Conservation (phyloP, 2,329 filamentous ascomycete genomes). For the Apiospora arundinis region DNA sequence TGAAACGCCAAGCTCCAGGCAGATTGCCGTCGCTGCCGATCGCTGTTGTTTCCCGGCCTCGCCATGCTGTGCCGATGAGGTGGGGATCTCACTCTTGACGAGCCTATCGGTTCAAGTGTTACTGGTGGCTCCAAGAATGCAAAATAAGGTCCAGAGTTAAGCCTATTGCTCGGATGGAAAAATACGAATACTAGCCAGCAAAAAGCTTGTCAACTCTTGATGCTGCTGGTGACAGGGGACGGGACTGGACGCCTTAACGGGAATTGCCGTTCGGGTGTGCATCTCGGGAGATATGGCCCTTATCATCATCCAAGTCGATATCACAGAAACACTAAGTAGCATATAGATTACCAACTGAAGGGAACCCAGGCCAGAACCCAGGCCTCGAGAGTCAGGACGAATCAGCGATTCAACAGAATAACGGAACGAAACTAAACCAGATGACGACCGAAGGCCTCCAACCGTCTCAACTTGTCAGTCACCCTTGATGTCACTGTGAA, state of each 20-base stretch:
- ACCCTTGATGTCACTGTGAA: background rate
- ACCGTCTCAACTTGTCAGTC: no score
- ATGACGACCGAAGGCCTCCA: conserved; percentile 2
- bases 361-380: background rate
- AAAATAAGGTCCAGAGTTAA: background rate
- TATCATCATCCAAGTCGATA: background rate
- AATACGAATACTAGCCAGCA: conserved; percentile 10
- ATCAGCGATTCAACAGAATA: background rate
- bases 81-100: background rate
- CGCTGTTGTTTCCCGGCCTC: background rate
- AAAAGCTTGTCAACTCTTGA: background rate
- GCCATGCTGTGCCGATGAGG: background rate
- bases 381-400: background rate
- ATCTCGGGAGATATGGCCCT: background rate
- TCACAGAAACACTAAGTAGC: background rate
- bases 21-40: conserved; percentile 13
- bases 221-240: background rate
- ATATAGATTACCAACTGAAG: background rate
- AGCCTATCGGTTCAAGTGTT: background rate
- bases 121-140: background rate
- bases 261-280: background rate
- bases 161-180: background rate
- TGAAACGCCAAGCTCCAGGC: background rate
- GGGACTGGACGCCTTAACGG: background rate
- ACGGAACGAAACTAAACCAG: background rate